Evolutionary conservation across 2,329 filamentous ascomycete genomes (phyloP).

Genomic region (Colletotrichum melonis): DNA sequence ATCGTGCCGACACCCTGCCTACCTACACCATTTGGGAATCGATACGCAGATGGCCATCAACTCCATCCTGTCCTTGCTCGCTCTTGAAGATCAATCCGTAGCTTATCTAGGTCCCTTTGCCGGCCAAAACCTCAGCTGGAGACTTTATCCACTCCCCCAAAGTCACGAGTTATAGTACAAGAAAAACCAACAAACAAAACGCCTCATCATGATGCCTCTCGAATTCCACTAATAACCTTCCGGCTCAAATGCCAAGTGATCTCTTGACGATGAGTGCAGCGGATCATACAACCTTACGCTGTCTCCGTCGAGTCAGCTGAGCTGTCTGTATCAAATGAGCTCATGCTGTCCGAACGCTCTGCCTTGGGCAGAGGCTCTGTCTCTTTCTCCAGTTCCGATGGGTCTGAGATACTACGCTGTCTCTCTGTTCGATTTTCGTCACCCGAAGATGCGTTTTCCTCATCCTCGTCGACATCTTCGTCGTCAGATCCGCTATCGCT

Average conservation of each 20-base stretch:
- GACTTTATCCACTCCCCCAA: slow-evolving; percentile 29
- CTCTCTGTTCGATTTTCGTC: slow-evolving; percentile 67
- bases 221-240: not conserved
- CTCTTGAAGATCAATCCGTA: slow-evolving; percentile 18
- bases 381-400: slow-evolving; percentile 28
- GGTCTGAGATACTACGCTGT: slow-evolving; percentile 64
- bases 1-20: slow-evolving; percentile 12
- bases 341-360: slow-evolving; percentile 23
- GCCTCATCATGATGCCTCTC: slow-evolving; percentile 25
- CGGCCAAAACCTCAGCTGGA: slow-evolving; percentile 11
- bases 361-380: not conserved
- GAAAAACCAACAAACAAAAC: slow-evolving; percentile 30
- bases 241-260: slow-evolving; percentile 8
- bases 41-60: slow-evolving; percentile 23
- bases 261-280: not conserved
- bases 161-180: slow-evolving; percentile 34
- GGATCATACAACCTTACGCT: not conserved
- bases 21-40: slow-evolving; percentile 23
- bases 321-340: slow-evolving; percentile 20
- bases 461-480: slow-evolving; percentile 61
- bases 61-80: slow-evolving; percentile 29
- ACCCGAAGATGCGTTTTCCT: slow-evolving; percentile 47
- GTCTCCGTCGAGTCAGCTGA: slow-evolving; percentile 24
- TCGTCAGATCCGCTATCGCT: slow-evolving; percentile 73
- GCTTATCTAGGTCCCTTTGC: slow-evolving; percentile 6